Conservation (phyloP, 2,329 filamentous ascomycete species). For the Byssoonygena ceratinophila region DNA sequence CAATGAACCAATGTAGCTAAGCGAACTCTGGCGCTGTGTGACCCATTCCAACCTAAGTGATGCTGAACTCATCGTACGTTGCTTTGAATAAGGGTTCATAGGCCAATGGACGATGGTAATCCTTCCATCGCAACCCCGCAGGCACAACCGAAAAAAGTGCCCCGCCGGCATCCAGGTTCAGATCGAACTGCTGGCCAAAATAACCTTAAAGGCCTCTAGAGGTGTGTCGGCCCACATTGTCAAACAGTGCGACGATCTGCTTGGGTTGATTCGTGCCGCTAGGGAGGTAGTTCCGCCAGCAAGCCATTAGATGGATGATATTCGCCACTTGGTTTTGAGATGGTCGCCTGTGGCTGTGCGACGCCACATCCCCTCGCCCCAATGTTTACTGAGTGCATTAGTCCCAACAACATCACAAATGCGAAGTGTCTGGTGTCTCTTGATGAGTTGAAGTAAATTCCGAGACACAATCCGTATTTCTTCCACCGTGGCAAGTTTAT, state of each 20-base stretch:
- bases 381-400: neutral
- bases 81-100: no score
- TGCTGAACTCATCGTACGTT: no score
- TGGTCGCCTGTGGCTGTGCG: conserved; percentile 1
- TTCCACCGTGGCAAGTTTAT: conserved; percentile 5
- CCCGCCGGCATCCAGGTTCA: conserved; percentile 6
- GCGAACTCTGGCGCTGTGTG: neutral
- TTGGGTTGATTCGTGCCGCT: neutral
- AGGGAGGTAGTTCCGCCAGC: neutral
- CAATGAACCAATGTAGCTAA: neutral
- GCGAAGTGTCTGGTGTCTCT: no score
- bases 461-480: neutral
- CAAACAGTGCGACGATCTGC: neutral
- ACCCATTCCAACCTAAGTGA: neutral
- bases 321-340: neutral
- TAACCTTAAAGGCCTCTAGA: no score
- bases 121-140: conserved; percentile 4
- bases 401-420: neutral
- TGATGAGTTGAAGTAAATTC: no score
- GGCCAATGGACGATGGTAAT: neutral
- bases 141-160: neutral
- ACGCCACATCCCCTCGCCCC: neutral
- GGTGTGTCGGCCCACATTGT: neutral
- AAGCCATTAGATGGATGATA: neutral
- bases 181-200: neutral